These are phyloP conservation scores for Cardamine chenopodiifolia DNA, from an alignment of 345 rosid genomes.

Conservation along the genomic window DNA sequence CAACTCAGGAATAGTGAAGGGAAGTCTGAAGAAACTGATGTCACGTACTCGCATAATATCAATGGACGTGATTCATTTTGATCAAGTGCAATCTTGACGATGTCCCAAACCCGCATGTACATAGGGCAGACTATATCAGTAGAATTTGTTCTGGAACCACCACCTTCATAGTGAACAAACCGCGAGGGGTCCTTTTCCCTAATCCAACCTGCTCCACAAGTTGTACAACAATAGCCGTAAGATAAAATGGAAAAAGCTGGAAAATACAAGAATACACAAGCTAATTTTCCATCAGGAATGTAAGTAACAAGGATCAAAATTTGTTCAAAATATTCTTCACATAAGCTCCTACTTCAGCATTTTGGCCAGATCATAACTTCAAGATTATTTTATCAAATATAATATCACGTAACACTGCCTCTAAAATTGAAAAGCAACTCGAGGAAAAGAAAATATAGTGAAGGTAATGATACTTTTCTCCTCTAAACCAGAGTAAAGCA, in stretches of 20 bases:
- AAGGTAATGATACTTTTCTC: not conserved
- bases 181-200: conserved; percentile 84
- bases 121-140: conserved; percentile 96
- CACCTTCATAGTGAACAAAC: conserved; percentile 92
- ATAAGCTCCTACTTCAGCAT: conserved; percentile 1
- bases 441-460: not conserved
- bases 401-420: not conserved
- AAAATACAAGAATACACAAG: conserved; percentile 10
- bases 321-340: not conserved
- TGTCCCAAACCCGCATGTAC: conserved; percentile 99
- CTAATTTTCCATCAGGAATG: conserved; percentile 7
- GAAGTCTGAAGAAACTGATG: conserved; percentile 34
- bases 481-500: conserved; percentile 5
- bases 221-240: conserved; percentile 25
- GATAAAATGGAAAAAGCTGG: conserved; percentile 15
- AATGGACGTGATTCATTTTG: conserved; percentile 81
- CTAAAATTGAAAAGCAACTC: not conserved
- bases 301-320: not conserved
- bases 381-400: conserved; percentile 1
- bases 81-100: conserved; percentile 91
- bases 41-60: conserved; percentile 96
- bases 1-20: conserved; percentile 19
- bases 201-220: conserved; percentile 72
- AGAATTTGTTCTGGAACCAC: conserved; percentile 88
- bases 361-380: not conserved